Base-by-base conservation (phyloP, 2,329 filamentous ascomycete genomes). In the Sarocladium brachiariae region DNA sequence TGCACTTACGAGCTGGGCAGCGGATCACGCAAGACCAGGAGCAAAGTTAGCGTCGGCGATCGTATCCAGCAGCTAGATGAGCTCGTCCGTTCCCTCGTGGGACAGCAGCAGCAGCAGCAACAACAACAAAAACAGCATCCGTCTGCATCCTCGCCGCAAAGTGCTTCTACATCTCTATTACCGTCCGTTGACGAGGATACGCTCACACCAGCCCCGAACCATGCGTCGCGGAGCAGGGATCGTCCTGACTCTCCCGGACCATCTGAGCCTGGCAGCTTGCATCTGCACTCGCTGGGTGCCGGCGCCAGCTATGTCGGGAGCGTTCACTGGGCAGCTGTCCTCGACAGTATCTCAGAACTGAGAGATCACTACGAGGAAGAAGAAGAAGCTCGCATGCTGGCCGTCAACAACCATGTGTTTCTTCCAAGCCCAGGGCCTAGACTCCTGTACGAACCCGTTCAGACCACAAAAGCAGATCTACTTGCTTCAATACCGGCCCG, bases 331-430 rank as follows among this genome's bases (percentile, higher is more conserved):
- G 61, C 65, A 7, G 65, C 70, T 13, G 60, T 73, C 2, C 57
- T 72, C 3, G 66, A 72, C 30, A 59, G 62, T 25, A 71, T 73
- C 21, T 59, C 68, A 2, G 68, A 71, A 4, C 56, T 73, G 2
- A 69, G 62, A 47, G 60, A 67, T 2, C 62, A 67, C 10, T 58
- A 69, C 8, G 61, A 63, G 1, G 54, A 58, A 4, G 61, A 67
- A 10, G 56, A 64, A 10, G 52, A 63, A 30, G 27, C 27, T 13
- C 27, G 27, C 27, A 30, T 30, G 27, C 27, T 30, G 13, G 27
- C 27, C 27, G 13, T 13, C 27, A 30, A 30, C 27, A 13, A 30
- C 13, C 27, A 30, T 13, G 27, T 30, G 27, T 13, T 30, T 30
- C 27, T 30, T 30, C 27, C 7, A 30, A 30, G 27, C 27, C 27